Percentiles rank a stretch among this genome's conserved stretches.
Conservation (phyloP, 225 moss, liverwort and hornwort genomes). For the Physcomitrellopsis africana region DNA sequence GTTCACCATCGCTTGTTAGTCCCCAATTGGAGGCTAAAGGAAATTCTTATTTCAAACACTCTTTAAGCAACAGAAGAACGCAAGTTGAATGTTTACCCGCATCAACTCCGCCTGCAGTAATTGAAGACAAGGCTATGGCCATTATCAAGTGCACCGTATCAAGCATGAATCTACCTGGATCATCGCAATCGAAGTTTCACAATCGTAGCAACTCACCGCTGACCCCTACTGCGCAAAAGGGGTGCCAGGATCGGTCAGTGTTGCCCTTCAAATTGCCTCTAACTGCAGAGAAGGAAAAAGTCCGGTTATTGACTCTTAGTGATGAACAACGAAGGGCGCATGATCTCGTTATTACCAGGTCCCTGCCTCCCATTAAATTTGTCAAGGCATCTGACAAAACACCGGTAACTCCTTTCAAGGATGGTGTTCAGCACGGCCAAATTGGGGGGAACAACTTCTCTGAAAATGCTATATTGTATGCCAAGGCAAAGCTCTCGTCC, state of each 20-base stretch:
- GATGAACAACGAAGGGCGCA: conserved; percentile 52
- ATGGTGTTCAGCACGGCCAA: conserved; percentile 44
- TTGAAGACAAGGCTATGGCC: conserved; percentile 61
- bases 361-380: conserved; percentile 55
- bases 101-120: conserved; percentile 47
- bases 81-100: conserved; percentile 39
- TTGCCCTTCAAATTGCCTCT: conserved; percentile 51
- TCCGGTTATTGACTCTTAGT: conserved; percentile 29
- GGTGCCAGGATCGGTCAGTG: conserved; percentile 41
- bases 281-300: conserved; percentile 42
- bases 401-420: conserved; percentile 28
- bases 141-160: conserved; percentile 48
- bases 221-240: conserved; percentile 40
- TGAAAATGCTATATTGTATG: conserved; percentile 56
- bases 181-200: conserved; percentile 43
- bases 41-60: conserved; percentile 37
- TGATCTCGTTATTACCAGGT: conserved; percentile 55
- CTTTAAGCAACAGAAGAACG: conserved; percentile 37
- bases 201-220: conserved; percentile 34
- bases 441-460: conserved; percentile 48
- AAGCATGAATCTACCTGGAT: conserved; percentile 41
- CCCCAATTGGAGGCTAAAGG: conserved; percentile 31
- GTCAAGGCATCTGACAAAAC: conserved; percentile 32
- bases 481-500: conserved; percentile 36
- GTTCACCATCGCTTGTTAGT: conserved; percentile 52